Evolutionary conservation across 1,284 basidiomycete species (phyloP), one percentile per base, ranked within the genome.

Genomic region (Marasmius sp.): DNA sequence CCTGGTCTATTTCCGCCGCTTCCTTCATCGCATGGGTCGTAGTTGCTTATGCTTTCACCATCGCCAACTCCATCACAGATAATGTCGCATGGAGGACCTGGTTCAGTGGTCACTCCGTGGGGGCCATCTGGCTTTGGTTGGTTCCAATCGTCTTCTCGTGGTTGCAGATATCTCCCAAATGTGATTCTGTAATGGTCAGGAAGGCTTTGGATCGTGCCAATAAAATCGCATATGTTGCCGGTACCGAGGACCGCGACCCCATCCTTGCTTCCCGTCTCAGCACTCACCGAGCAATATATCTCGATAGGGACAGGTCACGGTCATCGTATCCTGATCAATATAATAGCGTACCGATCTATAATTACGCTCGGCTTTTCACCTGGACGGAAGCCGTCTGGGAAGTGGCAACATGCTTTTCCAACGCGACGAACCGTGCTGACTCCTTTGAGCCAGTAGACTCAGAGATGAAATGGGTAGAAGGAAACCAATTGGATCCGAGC

Each of bases 101-200:
- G 34, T 65, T 67, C 0, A 69, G 57, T 8, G 75, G 72, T 5
- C 64, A 75, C 34, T 71, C 64, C 6, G 73, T 73, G 6, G 75
- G 72, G 3, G 69, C 73, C 1, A 61, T 67, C 16, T 77, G 69
- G 71, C 62, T 78, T 10, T 76, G 75, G 75, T 55, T 77, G n/a
- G 27, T 78, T 14, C 72, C 74, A 0, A 65, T 76, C n/a, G 76
- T 78, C 22, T 45, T 70, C 1, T 71, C 73, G 11, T 78, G 76
- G 74, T 51, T 77, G 34, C 59, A 71, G 50, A 66, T 75, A 20
- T 74, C 75, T 0, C 76, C 74, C 0, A 75, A 72, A 58, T 77
- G 75, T 20, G 68, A 74, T 51, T 61, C 66, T 22, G 11, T 22
- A 9, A 69, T 69, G 0, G 59, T 76, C 12, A 60, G 61, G 2